These are phyloP conservation scores for Toxoplasma gondii DNA, from an alignment of 169 alveolate species.

Conservation along the genomic window DNA sequence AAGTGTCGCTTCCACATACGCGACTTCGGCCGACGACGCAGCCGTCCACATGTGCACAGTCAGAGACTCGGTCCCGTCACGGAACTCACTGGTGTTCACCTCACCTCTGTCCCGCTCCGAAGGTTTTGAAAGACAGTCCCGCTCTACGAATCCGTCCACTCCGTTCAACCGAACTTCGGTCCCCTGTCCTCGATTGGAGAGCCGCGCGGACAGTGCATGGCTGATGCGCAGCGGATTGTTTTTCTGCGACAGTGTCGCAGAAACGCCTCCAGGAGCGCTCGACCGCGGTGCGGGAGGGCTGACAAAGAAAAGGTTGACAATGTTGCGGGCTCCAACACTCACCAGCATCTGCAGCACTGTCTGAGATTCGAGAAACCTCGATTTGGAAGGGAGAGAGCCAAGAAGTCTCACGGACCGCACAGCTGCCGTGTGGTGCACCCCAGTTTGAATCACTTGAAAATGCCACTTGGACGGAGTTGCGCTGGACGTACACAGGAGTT, in stretches of 20 bases:
- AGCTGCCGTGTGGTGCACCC: slow-evolving; percentile 32
- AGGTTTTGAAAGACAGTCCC: neutral
- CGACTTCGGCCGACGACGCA: slow-evolving; percentile 18
- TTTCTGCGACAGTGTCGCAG: neutral
- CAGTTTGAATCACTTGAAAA: slow-evolving; percentile 1
- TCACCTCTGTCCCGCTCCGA: neutral
- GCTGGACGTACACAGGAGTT: no score
- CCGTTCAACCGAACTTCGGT: slow-evolving; percentile 6
- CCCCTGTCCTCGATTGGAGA: slow-evolving; percentile 25
- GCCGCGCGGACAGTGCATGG: neutral
- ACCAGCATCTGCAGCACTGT: neutral
- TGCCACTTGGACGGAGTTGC: neutral
- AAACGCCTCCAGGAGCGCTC: neutral
- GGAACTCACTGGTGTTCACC: no score
- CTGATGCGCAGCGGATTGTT: neutral
- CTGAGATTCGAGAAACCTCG: neutral
- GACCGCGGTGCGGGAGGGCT: neutral
- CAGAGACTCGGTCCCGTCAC: neutral
- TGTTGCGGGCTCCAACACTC: slow-evolving; percentile 13
- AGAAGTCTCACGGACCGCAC: slow-evolving; percentile 19
- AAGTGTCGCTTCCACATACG: neutral
- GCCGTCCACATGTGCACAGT: slow-evolving; percentile 26
- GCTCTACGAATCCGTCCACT: neutral
- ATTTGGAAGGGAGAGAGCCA: neutral
- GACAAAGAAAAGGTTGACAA: slow-evolving; percentile 9